Conservation (phyloP, 306 rosid genomes). For the Elaeagnus macrophylla region DNA sequence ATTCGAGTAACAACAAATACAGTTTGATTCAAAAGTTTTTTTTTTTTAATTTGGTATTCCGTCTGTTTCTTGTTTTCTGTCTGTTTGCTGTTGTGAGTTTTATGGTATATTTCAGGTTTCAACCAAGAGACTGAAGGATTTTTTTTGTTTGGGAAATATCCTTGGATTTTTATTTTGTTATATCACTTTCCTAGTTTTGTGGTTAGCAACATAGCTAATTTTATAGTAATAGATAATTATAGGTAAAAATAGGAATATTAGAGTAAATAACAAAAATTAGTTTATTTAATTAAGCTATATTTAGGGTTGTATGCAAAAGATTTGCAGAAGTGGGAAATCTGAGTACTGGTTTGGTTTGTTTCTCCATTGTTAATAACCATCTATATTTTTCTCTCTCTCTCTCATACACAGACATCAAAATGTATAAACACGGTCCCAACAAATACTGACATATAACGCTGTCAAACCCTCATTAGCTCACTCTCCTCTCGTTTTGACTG, state of each 20-base stretch:
- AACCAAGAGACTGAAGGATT: neutral
- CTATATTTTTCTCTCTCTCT: conserved; percentile 26
- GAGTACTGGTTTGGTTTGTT: neutral
- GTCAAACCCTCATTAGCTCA: conserved; percentile 34
- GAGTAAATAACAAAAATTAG: too few relatives aligned
- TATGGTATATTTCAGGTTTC: conserved; percentile 10
- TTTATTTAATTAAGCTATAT: too few relatives aligned
- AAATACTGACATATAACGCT: conserved; percentile 25
- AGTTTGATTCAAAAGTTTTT: neutral
- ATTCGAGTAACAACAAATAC: too few relatives aligned
- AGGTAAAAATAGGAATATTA: too few relatives aligned
- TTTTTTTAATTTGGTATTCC: too few relatives aligned
- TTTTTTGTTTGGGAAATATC: too few relatives aligned
- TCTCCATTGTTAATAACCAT: conserved; percentile 15
- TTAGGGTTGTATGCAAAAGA: too few relatives aligned
- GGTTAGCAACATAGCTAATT: too few relatives aligned
- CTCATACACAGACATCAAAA: conserved; percentile 21
- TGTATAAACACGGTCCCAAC: neutral
- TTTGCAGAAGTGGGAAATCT: neutral
- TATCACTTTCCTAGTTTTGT: too few relatives aligned
- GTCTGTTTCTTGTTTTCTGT: conserved; percentile 4
- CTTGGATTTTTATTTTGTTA: too few relatives aligned
- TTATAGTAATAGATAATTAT: too few relatives aligned
- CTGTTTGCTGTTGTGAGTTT: conserved; percentile 18
- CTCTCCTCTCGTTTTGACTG: conserved; percentile 26